Base-by-base conservation (phyloP, 2,329 filamentous ascomycete genomes). In the Alternaria dauci region DNA sequence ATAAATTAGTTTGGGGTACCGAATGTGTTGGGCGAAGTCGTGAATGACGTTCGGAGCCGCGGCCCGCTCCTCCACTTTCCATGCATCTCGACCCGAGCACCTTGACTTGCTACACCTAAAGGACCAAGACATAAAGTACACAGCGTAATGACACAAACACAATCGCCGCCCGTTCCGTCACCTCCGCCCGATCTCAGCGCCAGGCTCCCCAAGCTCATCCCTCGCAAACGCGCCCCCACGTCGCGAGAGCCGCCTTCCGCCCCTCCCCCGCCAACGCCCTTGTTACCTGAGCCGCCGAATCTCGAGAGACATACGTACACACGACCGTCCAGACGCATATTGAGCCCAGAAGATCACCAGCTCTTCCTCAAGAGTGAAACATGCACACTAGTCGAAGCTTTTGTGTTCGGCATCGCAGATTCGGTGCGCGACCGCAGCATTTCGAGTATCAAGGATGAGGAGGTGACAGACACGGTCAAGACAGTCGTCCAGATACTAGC, bases 371-470 rank as follows among this genome's bases (percentile, higher is more conserved):
- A 86, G 0, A 97, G 94, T 0, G 84, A 89, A 0, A 90, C 94
- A 7, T 91, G 92, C 77, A 84, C 83, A 8, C 85, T 98, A 41
- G 85, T 99, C 43, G 82, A 91, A 59, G 88, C 91, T 20, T 99
- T 97, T 80, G 85, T 97, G 63, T 97, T 97, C 78, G 87, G 87
- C 9, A 87, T 99, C 23, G 89, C 93, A 44, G 94, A 97, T 71
- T 88, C 91, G 4, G 91, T 97, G 44, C 82, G 88, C 51, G 89
- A 91, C 73, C 87, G 84, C 28, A 87, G 90, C 7, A 86, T 90
- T 63, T 90, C 90, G 2, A 78, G 80, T 34, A 82, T 89, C 6
- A 80, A 88, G 59, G 83, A 84, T 26, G 81, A 85, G n/a, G 82
- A 86, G 43, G 78, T 88, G n/a, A 88, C 89, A 65, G 81, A 84